A percentile compares a stretch with the other conserved stretches of the same genome.
These are phyloP conservation scores for Raddia guianensis DNA, from an alignment of 176 grass and related monocot species.

Conservation along the genomic window DNA sequence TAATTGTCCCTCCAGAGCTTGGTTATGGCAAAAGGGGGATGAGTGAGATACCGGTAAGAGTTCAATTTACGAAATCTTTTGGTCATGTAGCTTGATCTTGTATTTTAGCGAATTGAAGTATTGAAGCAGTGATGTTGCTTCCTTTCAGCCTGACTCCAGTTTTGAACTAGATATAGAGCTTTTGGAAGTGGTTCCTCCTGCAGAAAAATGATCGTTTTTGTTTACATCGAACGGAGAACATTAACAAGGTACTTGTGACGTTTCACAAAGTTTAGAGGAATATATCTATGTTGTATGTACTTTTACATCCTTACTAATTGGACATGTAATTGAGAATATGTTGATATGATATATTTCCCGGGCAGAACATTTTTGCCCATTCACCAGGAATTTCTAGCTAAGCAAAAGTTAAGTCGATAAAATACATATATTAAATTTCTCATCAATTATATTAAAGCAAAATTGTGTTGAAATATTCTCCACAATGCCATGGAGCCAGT, in stretches of 20 bases:
- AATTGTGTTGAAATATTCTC: slow-evolving; percentile 31
- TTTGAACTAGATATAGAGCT: slow-evolving; percentile 91
- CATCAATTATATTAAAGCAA: slow-evolving; percentile 25
- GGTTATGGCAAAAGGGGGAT: slow-evolving; percentile 79
- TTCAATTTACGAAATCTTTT: not conserved
- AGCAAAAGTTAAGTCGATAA: slow-evolving; percentile 5
- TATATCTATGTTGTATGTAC: not conserved
- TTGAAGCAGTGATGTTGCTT: not conserved
- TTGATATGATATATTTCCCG: slow-evolving; percentile 18
- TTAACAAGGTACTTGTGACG: slow-evolving; percentile 29
- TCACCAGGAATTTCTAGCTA: not conserved
- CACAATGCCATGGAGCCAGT: slow-evolving; percentile 28
- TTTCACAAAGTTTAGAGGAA: slow-evolving; percentile 28
- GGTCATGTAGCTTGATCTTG: not conserved
- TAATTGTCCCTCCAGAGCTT: slow-evolving; percentile 75
- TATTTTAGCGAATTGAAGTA: not conserved
- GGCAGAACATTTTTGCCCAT: slow-evolving; percentile 7
- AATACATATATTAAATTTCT: not conserved
- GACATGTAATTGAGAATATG: slow-evolving; percentile 21
- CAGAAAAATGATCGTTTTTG: slow-evolving; percentile 44
- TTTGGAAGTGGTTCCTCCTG: slow-evolving; percentile 57
- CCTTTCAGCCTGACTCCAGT: slow-evolving; percentile 63
- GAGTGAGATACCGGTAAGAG: slow-evolving; percentile 80
- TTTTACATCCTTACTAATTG: slow-evolving; percentile 7
- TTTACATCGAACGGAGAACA: not conserved